These are phyloP conservation scores for Ophiocordyceps camponoti-leonardi DNA, from an alignment of 2,329 filamentous ascomycete genomes.

Conservation along the genomic window DNA sequence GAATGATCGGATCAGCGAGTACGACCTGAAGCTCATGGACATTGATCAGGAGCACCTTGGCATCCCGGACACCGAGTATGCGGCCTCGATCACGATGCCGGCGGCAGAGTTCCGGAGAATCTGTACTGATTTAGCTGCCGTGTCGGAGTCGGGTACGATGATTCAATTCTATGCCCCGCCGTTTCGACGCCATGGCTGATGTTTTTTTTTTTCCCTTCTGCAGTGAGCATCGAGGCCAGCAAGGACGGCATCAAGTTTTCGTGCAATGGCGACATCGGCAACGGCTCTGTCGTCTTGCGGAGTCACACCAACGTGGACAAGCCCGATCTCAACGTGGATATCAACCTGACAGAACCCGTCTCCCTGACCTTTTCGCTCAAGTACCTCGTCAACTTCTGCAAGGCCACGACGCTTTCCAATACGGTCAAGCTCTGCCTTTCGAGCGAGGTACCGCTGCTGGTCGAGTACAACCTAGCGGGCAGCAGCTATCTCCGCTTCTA, in stretches of 20 bases:
- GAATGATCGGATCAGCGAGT: conserved; percentile 88
- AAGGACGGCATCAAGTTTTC: conserved; percentile 97
- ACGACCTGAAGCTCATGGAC: conserved; percentile 99
- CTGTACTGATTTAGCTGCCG: conserved; percentile 74
- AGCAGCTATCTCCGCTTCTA: conserved; percentile 93
- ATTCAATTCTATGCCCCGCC: not conserved
- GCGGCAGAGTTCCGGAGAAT: conserved; percentile 84
- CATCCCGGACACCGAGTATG: conserved; percentile 97
- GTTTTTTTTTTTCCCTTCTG: not conserved
- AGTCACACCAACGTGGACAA: conserved; percentile 82
- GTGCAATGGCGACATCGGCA: conserved; percentile 88
- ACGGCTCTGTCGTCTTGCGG: conserved; percentile 81
- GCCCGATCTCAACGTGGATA: conserved; percentile 68
- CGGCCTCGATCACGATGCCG: conserved; percentile 79
- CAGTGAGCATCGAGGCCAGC: conserved; percentile 86
- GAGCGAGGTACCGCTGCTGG: conserved; percentile 86
- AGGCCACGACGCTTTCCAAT: conserved; percentile 69
- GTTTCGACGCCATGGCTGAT: not conserved
- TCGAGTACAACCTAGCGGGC: conserved; percentile 71
- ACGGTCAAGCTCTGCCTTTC: conserved; percentile 87
- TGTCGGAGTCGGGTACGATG: conserved; percentile 81
- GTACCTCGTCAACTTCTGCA: conserved; percentile 99
- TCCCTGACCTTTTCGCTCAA: conserved; percentile 95
- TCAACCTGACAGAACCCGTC: conserved; percentile 83
- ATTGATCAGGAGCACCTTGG: conserved; percentile 99